Percentiles rank a stretch among this genome's conserved stretches.
phyloP scores from a whole-genome alignment of 2,329 filamentous ascomycete genomes.

The Myriosclerotinia curreyana region DNA sequence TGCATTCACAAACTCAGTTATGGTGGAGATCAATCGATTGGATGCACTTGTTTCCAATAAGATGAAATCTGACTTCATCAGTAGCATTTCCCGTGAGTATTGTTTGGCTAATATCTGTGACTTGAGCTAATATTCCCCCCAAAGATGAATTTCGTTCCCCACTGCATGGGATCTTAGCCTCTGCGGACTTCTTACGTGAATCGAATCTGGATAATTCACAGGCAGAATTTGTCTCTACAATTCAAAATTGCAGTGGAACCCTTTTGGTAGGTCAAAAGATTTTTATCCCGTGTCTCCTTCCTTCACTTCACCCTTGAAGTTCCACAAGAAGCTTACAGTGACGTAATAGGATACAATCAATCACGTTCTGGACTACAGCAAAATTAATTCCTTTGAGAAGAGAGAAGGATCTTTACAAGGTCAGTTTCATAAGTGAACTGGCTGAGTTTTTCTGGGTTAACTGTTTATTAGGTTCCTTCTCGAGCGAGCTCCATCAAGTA shows the following conservation, averaged over 20 bases:
- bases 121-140: conserved; percentile 24
- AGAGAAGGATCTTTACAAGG: conserved; percentile 29
- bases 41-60: conserved; percentile 47
- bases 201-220: conserved; percentile 20
- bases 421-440: background rate
- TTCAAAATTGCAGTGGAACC: conserved; percentile 51
- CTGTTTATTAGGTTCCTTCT: conserved; percentile 28
- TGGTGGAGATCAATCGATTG: conserved; percentile 39
- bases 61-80: conserved; percentile 54
- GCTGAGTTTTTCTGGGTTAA: background rate
- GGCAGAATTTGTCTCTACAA: conserved; percentile 34
- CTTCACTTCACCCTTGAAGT: no score
- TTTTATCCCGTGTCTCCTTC: background rate
- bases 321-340: background rate
- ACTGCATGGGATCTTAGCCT: conserved; percentile 55
- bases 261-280: conserved; percentile 39
- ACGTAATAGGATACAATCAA: conserved; percentile 48
- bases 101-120: conserved; percentile 35
- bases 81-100: conserved; percentile 46
- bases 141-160: conserved; percentile 52
- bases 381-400: conserved; percentile 47
- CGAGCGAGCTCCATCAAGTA: conserved; percentile 33
- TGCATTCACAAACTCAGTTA: conserved; percentile 40
- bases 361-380: conserved; percentile 52
- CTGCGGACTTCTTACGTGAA: conserved; percentile 40